Base-by-base conservation (phyloP, 345 rosid genomes). In the Citrus australasica region DNA sequence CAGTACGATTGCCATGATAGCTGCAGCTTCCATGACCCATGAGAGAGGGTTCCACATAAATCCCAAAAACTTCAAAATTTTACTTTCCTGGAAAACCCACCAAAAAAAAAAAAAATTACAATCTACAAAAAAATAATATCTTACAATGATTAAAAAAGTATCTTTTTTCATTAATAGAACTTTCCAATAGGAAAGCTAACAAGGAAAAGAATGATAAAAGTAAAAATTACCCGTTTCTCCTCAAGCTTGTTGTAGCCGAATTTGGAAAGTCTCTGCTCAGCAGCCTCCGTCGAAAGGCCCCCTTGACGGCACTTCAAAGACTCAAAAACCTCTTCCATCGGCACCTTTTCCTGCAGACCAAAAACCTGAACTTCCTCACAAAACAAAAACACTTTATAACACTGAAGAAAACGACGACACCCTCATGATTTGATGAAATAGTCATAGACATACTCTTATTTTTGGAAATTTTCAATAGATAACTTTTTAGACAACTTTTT, bases 1-100 rank as follows among this genome's bases (percentile, higher is more conserved):
- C 40, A 90, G 87, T 3, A 91, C 92, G 69, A 90, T 90, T 22
- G 92, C 92, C 94, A 89, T 89, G 77, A 90, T 82, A 73, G 94
- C 91, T 38, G 91, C 94, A 56, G 89, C 91, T 86, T 90, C 94
- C 92, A 90, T 90, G 40, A 89, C 90, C 93, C 93, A 90, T 69
- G 93, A 88, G 35, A 90, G 89, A 77, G 90, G 93, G 64, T 90
- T 90, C 93, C 93, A 90, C 94, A 90, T 88, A 78, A 88, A 88
- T n/a, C 94, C 92, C 83, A 86, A 78, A 77, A 87, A 87, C 84
- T 90, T 90, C 74, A 87, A 79, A 76, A 90, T 0, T 78, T 90
- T 89, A 48, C 91, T 86, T 78, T 89, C 92, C 94, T 89, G 88
- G 32, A 30, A 30, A 3, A 2, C 63, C 76, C 32, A 30, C 32